These are phyloP conservation scores for Blepharisma japonicum DNA, from an alignment of 73 alveolate species.

Conservation along the genomic window DNA sequence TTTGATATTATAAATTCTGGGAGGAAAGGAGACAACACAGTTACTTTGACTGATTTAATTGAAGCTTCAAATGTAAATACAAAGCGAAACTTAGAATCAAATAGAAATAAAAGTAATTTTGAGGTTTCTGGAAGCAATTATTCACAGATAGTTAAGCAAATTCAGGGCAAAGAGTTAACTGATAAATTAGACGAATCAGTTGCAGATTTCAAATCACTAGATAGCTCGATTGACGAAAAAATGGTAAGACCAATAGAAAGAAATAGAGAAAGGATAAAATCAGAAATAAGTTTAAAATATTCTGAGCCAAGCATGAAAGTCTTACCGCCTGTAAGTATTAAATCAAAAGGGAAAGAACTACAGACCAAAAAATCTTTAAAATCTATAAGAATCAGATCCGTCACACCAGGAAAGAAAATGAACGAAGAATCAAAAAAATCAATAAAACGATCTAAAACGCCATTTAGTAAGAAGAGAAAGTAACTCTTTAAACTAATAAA, in stretches of 20 bases:
- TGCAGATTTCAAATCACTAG: background rate
- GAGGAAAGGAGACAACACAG: conserved; percentile 14
- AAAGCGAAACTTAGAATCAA: background rate
- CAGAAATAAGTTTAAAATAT: too few species aligned
- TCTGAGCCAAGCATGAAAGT: too few species aligned
- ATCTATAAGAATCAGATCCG: too few species aligned
- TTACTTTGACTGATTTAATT: background rate
- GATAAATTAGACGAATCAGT: background rate
- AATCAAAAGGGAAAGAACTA: too few species aligned
- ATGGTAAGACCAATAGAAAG: background rate
- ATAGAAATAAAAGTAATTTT: background rate
- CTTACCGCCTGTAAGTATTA: too few species aligned
- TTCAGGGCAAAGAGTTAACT: conserved; percentile 10
- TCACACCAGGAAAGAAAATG: too few species aligned
- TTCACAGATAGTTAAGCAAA: background rate
- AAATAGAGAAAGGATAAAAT: too few species aligned
- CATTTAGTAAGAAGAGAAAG: too few species aligned
- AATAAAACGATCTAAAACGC: too few species aligned
- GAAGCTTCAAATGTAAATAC: background rate
- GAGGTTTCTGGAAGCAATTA: conserved; percentile 1
- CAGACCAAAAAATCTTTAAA: too few species aligned
- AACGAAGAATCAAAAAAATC: too few species aligned
- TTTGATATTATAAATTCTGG: conserved; percentile 17
- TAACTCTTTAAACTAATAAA: too few species aligned
- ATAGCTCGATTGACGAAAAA: conserved; percentile 15